Conservation (phyloP, 2,329 filamentous ascomycete genomes). For the Fusarium succisae region DNA sequence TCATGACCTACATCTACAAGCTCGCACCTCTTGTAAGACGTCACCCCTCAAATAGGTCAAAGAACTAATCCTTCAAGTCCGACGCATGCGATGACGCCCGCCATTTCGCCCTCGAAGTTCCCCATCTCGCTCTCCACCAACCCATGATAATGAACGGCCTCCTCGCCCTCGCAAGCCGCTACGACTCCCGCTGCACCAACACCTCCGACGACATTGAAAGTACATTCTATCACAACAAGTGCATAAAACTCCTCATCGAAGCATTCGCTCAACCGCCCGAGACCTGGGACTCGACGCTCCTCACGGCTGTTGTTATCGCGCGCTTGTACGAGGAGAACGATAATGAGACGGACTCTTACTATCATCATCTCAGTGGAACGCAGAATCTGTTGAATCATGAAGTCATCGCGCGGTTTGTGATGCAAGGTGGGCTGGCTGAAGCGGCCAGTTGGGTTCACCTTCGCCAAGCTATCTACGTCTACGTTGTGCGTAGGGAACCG, state of each 20-base stretch:
- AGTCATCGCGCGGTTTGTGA: background rate
- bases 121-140: background rate
- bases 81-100: background rate
- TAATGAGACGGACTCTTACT: background rate
- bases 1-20: slow-evolving; percentile 5
- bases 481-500: background rate
- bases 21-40: background rate
- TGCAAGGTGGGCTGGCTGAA: background rate
- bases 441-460: slow-evolving; percentile 8
- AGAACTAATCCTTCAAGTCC: background rate
- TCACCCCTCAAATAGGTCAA: rapidly evolving
- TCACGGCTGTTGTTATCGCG: background rate
- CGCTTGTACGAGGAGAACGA: slow-evolving; percentile 1
- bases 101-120: background rate
- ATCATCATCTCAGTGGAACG: background rate
- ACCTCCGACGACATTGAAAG: background rate
- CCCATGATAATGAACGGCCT: slow-evolving; percentile 10
- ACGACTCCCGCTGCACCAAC: background rate
- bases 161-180: slow-evolving; percentile 1
- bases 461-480: background rate
- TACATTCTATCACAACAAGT: slow-evolving; percentile 7
- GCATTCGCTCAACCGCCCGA: background rate
- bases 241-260: background rate
- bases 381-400: background rate
- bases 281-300: background rate